Base-by-base conservation (phyloP, 1,284 basidiomycete genomes). In the Blastosporella zonata region DNA sequence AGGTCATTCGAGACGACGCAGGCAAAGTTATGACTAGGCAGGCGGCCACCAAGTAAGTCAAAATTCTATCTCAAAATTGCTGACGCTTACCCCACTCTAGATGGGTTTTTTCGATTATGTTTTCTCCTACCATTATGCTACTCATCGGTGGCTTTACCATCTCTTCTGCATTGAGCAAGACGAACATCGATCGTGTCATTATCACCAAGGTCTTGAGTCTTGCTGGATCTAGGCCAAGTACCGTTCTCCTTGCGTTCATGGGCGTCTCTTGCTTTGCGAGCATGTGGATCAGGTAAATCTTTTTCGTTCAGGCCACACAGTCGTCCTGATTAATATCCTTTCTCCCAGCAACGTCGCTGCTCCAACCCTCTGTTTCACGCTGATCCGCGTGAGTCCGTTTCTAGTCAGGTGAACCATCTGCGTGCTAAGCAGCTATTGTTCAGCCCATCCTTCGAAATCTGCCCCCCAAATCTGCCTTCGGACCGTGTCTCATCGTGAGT, bases 91-190 rank as follows among this genome's bases (percentile, higher is more conserved):
- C 20, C 18, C 42, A 22, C 27, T 42, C 54, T 15, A 90, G 87
- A 67, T 87, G 75, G 59, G 71, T 90, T 31, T 90, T 90, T 64
- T 85, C 85, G 0, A 72, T 78, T 35, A 90, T 91, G 86, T 88
- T 93, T 69, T 84, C 88, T 3, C 86, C 93, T n/a, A 93, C 95
- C 6, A 96, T 98, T 71, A 92, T 97, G 90, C 87, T 97, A 22
- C 83, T 97, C 44, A 92, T 95, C 50, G 91, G 93, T 25, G 97
- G 97, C n/a, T 97, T 99, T 73, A 99, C 97, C 1, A 94, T 99
- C 55, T 94, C 97, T 0, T 94, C 96, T 2, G 97, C 94, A 0
- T 72, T 99, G 28, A 93, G 90, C 70, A 98, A 99, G 72, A 97
- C 95, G n/a, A 90, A 90, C 47, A 94, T 99, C 57, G 97, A 99